Percentiles rank a stretch among this genome's conserved stretches.
These are phyloP conservation scores for Metschnikowia noctiluminum DNA, from an alignment of 805 yeast species.

Conservation along the genomic window DNA sequence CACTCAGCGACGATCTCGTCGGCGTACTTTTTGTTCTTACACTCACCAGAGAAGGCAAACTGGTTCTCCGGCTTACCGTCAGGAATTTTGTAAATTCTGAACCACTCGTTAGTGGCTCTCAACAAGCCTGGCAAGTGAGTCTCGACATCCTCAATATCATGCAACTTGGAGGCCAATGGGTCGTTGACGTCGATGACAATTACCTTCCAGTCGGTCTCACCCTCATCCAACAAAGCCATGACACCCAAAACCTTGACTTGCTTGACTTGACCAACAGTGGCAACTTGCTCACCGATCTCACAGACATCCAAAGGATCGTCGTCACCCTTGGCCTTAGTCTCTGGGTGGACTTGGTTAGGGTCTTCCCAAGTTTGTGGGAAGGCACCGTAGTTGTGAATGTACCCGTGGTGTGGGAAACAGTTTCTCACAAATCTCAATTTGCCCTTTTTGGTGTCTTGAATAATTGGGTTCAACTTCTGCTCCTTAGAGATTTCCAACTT, in stretches of 20 bases:
- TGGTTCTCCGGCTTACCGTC: conserved; percentile 73
- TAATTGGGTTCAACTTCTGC: conserved; percentile 65
- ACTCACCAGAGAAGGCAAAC: conserved; percentile 73
- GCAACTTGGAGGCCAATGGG: conserved; percentile 56
- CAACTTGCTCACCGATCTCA: conserved; percentile 48
- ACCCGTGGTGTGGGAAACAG: conserved; percentile 79
- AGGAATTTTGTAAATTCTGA: conserved; percentile 78
- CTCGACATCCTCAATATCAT: conserved; percentile 67
- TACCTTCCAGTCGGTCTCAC: conserved; percentile 95
- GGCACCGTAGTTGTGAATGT: conserved; percentile 85
- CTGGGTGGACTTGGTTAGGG: conserved; percentile 53
- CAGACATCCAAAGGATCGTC: conserved; percentile 49
- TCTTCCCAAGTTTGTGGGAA: conserved; percentile 97
- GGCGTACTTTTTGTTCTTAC: conserved; percentile 48
- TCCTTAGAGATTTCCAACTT: conserved; percentile 72
- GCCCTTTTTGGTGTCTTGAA: conserved; percentile 76
- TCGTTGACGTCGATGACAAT: conserved; percentile 68
- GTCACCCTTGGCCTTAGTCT: conserved; percentile 47
- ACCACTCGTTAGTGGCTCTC: conserved; percentile 71
- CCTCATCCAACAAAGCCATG: conserved; percentile 81
- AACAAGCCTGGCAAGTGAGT: conserved; percentile 67
- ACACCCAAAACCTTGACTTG: conserved; percentile 63
- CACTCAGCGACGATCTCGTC: conserved; percentile 21
- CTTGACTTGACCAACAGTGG: conserved; percentile 49
- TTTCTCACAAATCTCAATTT: conserved; percentile 73